phyloP scores from a whole-genome alignment of 176 grass and related monocot species.

The Tillandsia leiboldiana region DNA sequence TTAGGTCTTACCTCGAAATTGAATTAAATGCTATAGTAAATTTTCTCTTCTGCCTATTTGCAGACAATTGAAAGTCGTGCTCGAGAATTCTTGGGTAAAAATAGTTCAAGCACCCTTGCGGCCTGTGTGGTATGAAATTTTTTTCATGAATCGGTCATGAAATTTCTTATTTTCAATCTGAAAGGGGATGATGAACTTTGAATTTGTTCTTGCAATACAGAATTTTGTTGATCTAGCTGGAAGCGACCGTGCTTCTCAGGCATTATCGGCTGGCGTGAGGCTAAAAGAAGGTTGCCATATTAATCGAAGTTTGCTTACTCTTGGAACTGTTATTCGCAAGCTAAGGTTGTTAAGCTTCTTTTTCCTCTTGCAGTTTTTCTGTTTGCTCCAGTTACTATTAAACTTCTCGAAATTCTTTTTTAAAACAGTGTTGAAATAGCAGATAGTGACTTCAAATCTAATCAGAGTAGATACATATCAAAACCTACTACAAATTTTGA shows the following conservation, averaged over 20 bases:
- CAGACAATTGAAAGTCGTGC: too few relatives aligned
- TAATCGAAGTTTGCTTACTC: conserved; percentile 75
- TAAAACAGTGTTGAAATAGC: neutral
- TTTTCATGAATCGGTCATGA: neutral
- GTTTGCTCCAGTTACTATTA: neutral
- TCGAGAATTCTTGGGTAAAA: neutral
- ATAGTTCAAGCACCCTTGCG: conserved; percentile 48
- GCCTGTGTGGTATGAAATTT: conserved; percentile 61
- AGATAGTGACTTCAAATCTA: too few relatives aligned
- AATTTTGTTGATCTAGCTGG: conserved; percentile 97
- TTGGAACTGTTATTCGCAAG: conserved; percentile 93
- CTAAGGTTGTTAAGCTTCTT: conserved; percentile 50
- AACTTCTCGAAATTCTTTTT: too few relatives aligned
- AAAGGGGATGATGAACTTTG: neutral
- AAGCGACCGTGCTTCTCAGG: conserved; percentile 87
- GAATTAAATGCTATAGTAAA: too few relatives aligned
- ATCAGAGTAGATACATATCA: too few relatives aligned
- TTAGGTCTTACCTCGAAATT: too few relatives aligned
- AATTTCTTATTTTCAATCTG: conserved; percentile 7
- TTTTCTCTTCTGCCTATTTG: too few relatives aligned
- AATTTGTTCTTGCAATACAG: conserved; percentile 19
- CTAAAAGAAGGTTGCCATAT: conserved; percentile 95
- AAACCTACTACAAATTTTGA: too few relatives aligned
- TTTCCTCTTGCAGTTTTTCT: neutral
- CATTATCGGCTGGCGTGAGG: conserved; percentile 44